phyloP scores from a whole-genome alignment of 179 eudicot genomes.

The Gypsophila paniculata region DNA sequence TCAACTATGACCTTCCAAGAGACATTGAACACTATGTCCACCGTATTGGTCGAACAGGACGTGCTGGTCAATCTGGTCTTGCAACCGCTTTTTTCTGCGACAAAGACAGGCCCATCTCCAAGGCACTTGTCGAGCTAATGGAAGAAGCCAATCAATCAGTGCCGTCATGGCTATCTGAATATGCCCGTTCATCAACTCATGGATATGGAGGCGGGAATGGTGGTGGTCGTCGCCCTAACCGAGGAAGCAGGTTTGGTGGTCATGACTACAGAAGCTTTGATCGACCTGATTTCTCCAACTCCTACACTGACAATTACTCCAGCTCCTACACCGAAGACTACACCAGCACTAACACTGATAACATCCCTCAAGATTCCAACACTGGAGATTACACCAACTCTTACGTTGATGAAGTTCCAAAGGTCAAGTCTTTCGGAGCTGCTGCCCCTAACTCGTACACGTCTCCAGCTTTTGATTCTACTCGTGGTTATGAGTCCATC shows the following conservation, averaged over 20 bases:
- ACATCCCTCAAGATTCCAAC: background rate
- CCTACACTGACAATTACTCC: slow-evolving; percentile 23
- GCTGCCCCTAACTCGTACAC: slow-evolving; percentile 7
- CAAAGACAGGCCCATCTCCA: slow-evolving; percentile 54
- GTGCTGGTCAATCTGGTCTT: slow-evolving; percentile 73
- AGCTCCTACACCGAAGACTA: slow-evolving; percentile 25
- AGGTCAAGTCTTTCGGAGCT: slow-evolving; percentile 9
- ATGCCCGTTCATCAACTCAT: slow-evolving; percentile 34
- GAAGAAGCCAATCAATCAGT: slow-evolving; percentile 61
- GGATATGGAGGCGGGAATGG: slow-evolving; percentile 36
- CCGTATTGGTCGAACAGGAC: slow-evolving; percentile 77
- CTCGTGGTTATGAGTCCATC: slow-evolving; percentile 31
- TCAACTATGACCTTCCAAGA: slow-evolving; percentile 68
- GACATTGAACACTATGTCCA: slow-evolving; percentile 71
- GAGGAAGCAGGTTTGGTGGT: slow-evolving; percentile 51
- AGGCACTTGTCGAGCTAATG: slow-evolving; percentile 56
- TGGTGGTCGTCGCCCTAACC: slow-evolving; percentile 36
- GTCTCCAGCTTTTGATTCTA: slow-evolving; percentile 22
- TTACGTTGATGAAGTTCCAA: slow-evolving; percentile 12
- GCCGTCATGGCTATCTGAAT: slow-evolving; percentile 56
- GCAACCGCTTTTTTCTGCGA: slow-evolving; percentile 78
- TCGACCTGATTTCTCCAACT: slow-evolving; percentile 23
- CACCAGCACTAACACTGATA: slow-evolving; percentile 30
- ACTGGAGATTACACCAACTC: slow-evolving; percentile 24
- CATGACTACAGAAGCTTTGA: slow-evolving; percentile 40